Conservation (phyloP, 805 yeast genomes). For the Saccharomycopsis selenospora region DNA sequence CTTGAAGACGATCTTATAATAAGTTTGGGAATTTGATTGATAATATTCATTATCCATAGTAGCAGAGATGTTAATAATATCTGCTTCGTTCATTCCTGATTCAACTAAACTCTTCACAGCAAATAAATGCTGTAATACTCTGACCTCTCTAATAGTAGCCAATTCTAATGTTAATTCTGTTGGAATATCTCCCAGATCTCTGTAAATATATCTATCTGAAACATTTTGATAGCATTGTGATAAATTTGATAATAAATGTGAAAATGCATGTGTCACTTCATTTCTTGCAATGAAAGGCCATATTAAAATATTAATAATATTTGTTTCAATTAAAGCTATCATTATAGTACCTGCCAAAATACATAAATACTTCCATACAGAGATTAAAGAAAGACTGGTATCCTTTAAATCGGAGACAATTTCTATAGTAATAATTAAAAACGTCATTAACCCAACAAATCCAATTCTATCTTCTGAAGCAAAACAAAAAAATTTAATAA, state of each 20-base stretch:
- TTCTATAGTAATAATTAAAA: conserved; percentile 34
- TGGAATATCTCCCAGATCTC: conserved; percentile 41
- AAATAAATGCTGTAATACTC: conserved; percentile 37
- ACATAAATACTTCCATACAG: conserved; percentile 36
- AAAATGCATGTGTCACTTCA: conserved; percentile 34
- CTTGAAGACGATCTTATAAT: conserved; percentile 25
- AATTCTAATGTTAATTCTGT: conserved; percentile 37
- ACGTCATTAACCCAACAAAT: conserved; percentile 33
- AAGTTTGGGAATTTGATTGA: neutral
- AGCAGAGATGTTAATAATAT: conserved; percentile 8
- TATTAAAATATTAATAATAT: conserved; percentile 36
- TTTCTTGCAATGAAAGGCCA: conserved; percentile 43
- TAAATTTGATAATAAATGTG: conserved; percentile 35
- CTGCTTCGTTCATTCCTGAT: conserved; percentile 3
- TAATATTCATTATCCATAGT: conserved; percentile 5
- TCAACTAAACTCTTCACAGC: conserved; percentile 34
- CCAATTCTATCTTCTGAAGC: conserved; percentile 35
- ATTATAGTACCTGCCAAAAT: conserved; percentile 32
- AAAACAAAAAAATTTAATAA: conserved; percentile 1
- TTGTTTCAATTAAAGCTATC: conserved; percentile 33
- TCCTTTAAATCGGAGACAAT: conserved; percentile 20
- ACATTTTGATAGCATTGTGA: conserved; percentile 41
- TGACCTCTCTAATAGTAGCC: conserved; percentile 41
- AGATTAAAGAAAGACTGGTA: conserved; percentile 21
- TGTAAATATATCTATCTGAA: conserved; percentile 41